Evolutionary conservation across 2,329 filamentous ascomycete species (phyloP), one percentile per base, ranked within the genome.

Genomic region (Claviceps fusiformis): DNA sequence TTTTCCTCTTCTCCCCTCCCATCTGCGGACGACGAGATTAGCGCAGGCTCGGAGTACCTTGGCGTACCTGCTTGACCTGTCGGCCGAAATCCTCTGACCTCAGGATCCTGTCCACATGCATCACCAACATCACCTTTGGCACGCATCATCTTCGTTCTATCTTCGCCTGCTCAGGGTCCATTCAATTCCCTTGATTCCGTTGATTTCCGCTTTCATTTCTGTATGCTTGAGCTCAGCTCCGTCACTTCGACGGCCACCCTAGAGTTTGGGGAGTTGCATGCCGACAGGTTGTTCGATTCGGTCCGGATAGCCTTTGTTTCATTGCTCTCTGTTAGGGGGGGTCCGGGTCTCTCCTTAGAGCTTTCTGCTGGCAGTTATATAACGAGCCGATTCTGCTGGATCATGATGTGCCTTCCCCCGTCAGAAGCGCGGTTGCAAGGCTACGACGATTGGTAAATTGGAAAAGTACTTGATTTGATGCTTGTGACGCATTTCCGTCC

Each of bases 51-150:
- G 27, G 46, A 43, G 50, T 52, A 33, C 50, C 37, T 52, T 15
- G 50, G 35, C 44, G 50, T 37, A 53, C 37, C 11, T 53, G 31
- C 35, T 52, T 43, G 19, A 33, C 39, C 29, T 52, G 54, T 56
- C 54, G 54, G 54, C 54, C 54, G 54, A 56, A 56, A 53, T 53
- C 45, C 29, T 15, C 53, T 41, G 24, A 47, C 24, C 44, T 39
- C 31, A n/a, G 15, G 15, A 46, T 33, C 49, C 31, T 44, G 50
- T 31, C 50, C 19, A 46, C 13, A 44, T 29, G 50, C 37, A 52
- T 45, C 7, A 33, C 29, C 39, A 35, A 35, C 8, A 52, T 44
- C 41, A 45, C 35, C 19, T 33, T 9, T 8, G 17, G 31, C n/a
- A n/a, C 19, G 13, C 47, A 9, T 11, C 19, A 17, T 31, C 17